Percentiles rank a stretch among this genome's conserved stretches.
phyloP scores from a whole-genome alignment of 768 basidiomycete genomes.

The Leucosporidium creatinivorum region DNA sequence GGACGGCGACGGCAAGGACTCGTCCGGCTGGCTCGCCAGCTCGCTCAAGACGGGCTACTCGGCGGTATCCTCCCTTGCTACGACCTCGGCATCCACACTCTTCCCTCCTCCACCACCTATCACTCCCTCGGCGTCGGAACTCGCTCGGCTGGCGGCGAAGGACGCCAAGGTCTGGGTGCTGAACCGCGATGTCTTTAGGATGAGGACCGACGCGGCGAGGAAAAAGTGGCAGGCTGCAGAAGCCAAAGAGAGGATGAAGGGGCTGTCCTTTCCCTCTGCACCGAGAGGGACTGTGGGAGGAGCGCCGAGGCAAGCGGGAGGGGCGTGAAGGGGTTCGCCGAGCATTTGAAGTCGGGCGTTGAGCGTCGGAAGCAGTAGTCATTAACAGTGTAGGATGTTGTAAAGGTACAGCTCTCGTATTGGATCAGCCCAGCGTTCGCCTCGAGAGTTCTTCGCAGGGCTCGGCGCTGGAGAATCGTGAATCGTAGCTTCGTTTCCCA shows the following conservation, averaged over 20 bases:
- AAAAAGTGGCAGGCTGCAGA: constrained; percentile 27
- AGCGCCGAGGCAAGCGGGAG: too few species aligned
- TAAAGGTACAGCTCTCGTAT: too few species aligned
- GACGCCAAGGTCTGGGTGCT: constrained; percentile 13
- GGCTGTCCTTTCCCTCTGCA: constrained; percentile 19
- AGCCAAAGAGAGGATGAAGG: constrained; percentile 12
- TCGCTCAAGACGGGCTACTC: constrained; percentile 15
- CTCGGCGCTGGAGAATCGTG: too few species aligned
- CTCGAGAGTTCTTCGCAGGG: too few species aligned
- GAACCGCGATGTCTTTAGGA: constrained; percentile 15
- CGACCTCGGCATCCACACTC: not conserved
- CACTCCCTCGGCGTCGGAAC: not conserved
- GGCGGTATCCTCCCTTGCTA: constrained; percentile 18
- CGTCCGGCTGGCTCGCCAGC: not conserved
- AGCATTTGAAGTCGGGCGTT: too few species aligned
- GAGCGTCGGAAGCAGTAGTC: too few species aligned
- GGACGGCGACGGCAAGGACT: constrained; percentile 10
- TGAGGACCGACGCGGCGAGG: constrained; percentile 10
- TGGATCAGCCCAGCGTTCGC: too few species aligned
- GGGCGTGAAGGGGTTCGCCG: too few species aligned
- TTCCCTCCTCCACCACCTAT: constrained; percentile 16
- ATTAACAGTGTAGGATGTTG: too few species aligned
- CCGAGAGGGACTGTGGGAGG: constrained; percentile 8
- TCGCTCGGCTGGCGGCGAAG: not conserved
- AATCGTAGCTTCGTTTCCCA: too few species aligned